Evolutionary conservation across 2,329 filamentous ascomycete species (phyloP).

Genomic region (Pezicula carpinea): DNA sequence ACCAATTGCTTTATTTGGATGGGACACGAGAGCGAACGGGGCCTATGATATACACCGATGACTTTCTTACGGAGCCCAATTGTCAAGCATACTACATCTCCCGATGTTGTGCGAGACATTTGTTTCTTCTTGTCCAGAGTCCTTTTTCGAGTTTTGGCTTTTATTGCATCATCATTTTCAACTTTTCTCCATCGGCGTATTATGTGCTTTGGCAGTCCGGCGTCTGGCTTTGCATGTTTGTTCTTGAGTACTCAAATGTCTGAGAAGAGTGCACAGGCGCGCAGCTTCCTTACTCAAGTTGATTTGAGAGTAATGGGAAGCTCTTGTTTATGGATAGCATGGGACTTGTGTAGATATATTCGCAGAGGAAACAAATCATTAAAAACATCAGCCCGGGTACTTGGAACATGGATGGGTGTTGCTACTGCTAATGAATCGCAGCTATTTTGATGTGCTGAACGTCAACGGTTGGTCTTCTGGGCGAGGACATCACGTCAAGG

Average conservation of each 20-base stretch:
- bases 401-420: too few relatives aligned
- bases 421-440: too few relatives aligned
- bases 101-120: neutral
- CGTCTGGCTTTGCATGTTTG: neutral
- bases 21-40: conserved; percentile 23
- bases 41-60: conserved; percentile 5
- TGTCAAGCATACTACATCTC: neutral
- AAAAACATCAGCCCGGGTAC: neutral
- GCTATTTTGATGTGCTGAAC: too few relatives aligned
- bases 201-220: neutral
- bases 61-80: neutral
- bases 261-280: neutral
- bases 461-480: too few relatives aligned
- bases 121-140: neutral
- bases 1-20: conserved; percentile 28
- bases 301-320: neutral
- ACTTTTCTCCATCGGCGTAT: neutral
- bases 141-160: conserved; percentile 1
- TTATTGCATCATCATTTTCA: neutral
- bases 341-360: conserved; percentile 19
- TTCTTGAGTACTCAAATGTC: neutral
- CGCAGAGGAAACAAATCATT: neutral
- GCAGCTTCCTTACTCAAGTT: neutral
- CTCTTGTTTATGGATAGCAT: neutral
- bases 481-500: too few relatives aligned